Evolutionary conservation across 768 basidiomycete genomes (phyloP).

Genomic region (Phallus indusiatus): DNA sequence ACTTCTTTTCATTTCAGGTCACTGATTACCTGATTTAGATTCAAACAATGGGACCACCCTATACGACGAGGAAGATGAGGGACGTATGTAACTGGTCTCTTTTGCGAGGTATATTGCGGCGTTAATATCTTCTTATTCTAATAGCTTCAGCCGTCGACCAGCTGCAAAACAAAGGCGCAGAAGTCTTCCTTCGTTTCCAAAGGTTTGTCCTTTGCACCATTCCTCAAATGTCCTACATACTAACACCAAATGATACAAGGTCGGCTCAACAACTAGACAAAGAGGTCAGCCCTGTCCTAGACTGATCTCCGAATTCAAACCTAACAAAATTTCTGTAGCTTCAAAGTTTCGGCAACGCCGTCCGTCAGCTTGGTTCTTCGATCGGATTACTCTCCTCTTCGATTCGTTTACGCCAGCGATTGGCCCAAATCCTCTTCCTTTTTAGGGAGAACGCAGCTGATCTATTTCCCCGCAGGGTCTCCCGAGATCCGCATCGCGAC

Average conservation of each 20-base stretch:
- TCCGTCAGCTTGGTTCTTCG: constrained; percentile 67
- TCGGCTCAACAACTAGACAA: constrained; percentile 54
- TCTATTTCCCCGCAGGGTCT: constrained; percentile 61
- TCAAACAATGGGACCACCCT: constrained; percentile 22
- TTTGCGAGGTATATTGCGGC: neutral
- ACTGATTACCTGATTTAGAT: neutral
- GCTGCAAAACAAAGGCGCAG: constrained; percentile 57
- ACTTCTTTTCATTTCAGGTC: neutral
- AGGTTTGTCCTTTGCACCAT: constrained; percentile 28
- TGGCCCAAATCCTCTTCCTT: constrained; percentile 58
- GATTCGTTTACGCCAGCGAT: constrained; percentile 58
- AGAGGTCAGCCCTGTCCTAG: constrained; percentile 32
- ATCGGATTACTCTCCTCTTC: constrained; percentile 70
- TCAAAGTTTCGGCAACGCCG: constrained; percentile 67
- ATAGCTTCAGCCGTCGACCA: constrained; percentile 61
- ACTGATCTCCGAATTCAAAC: neutral
- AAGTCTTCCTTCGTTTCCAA: constrained; percentile 54
- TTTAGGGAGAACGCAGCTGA: constrained; percentile 70
- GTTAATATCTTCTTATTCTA: neutral
- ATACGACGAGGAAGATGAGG: constrained; percentile 56
- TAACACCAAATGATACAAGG: constrained; percentile 23
- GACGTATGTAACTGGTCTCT: constrained; percentile 29
- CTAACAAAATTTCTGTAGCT: constrained; percentile 35
- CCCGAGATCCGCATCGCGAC: constrained; percentile 31
- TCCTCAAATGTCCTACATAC: constrained; percentile 4